These are phyloP conservation scores for Lactifluus pinguis DNA, from an alignment of 768 basidiomycete genomes.

Conservation along the genomic window DNA sequence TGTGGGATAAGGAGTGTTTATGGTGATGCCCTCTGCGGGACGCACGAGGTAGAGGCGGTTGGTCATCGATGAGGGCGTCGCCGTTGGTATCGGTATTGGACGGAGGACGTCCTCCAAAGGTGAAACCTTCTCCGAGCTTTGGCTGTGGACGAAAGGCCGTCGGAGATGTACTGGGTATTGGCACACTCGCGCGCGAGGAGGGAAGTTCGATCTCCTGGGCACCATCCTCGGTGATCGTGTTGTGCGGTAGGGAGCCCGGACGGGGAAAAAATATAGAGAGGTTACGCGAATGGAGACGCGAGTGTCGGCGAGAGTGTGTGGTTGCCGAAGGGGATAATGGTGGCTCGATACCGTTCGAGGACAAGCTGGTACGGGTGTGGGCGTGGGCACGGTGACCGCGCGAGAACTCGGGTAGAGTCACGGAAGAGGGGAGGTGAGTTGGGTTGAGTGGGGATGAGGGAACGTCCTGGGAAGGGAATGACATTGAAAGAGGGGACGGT, in stretches of 20 bases:
- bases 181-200: neutral
- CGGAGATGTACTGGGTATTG: conserved; percentile 37
- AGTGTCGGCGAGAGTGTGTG: conserved; percentile 38
- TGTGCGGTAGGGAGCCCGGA: conserved; percentile 52
- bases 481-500: conserved; percentile 42
- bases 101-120: conserved; percentile 51
- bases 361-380: conserved; percentile 4
- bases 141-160: conserved; percentile 28
- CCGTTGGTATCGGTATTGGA: conserved; percentile 24
- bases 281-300: conserved; percentile 82
- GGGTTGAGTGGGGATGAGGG: conserved; percentile 14
- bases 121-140: conserved; percentile 48
- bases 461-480: conserved; percentile 28
- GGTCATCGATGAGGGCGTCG: conserved; percentile 17
- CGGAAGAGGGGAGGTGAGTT: neutral
- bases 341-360: conserved; percentile 5
- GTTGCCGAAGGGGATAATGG: conserved; percentile 22
- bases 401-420: conserved; percentile 3
- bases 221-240: conserved; percentile 62
- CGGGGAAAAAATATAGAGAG: conserved; percentile 87
- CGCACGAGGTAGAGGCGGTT: conserved; percentile 26
- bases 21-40: conserved; percentile 75
- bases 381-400: neutral
- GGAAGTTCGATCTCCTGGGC: conserved; percentile 43
- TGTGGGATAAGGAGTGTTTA: conserved; percentile 89